Evolutionary conservation across 306 rosid genomes (phyloP), one percentile per base, ranked within the genome.

Genomic region (Coriaria nepalensis): DNA sequence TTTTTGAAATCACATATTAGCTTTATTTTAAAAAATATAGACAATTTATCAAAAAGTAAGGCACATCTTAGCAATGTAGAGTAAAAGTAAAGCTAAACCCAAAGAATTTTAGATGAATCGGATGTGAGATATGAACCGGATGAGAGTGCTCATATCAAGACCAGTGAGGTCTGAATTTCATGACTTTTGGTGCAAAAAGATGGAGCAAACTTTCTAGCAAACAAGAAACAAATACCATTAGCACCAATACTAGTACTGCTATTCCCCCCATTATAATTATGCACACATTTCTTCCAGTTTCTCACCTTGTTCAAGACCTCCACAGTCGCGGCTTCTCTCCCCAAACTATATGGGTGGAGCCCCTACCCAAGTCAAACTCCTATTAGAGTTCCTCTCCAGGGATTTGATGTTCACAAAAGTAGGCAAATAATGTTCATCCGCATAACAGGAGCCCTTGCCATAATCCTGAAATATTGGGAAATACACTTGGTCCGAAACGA

Each of bases 311-410:
- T 42, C 72, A 86, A 55, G 10, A 74, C 50, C 60, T 74, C 70
- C 2, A 49, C 51, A 5, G 77, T 82, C 0, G 79, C 85, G 1
- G 29, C 6, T 74, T 83, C 0, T 66, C 39, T 40, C 76, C 68
- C n/a, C 45, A 36, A 52, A 74, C 79, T 47, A 50, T 57, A 3
- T 0, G 96, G 96, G 56, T 88, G 96, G 10, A 81, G 71, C 9
- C 95, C 93, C 86, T n/a, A 71, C 85, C 83, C 87, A 83, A 35
- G 93, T 83, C 80, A 88, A 60, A 42, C 76, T 76, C 62, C 83
- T 71, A 36, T 88, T 83, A 0, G 93, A 80, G 35, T 80, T 88
- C 49, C 62, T 50, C 29, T 51, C 63, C 78, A 76, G 41, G 33
- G 59, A 74, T 40, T 62, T 49, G 10, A 78, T 72, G 64, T 62